Evolutionary conservation across 768 basidiomycete species (phyloP).

Genomic region (Exidia glandulosa): DNA sequence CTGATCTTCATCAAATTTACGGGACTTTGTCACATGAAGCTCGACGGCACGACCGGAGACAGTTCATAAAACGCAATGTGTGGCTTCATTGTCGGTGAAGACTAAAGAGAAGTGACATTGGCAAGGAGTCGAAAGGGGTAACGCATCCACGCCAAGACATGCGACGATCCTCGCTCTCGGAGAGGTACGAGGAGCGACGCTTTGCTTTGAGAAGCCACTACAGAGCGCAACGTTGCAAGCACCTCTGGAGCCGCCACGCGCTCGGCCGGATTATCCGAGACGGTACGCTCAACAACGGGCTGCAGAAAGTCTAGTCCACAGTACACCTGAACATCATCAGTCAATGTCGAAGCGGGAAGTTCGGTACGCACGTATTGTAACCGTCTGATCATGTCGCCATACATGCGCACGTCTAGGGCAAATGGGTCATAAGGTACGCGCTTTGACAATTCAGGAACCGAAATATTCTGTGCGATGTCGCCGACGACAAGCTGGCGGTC

Average conservation of each 20-base stretch:
- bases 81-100: no score
- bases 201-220: no score
- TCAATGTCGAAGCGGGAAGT: background rate
- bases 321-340: background rate
- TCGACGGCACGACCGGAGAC: no score
- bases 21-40: no score
- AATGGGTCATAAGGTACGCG: slow-evolving; percentile 15
- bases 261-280: background rate
- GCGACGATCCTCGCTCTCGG: no score
- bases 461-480: slow-evolving; percentile 4
- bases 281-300: background rate
- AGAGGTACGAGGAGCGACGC: no score
- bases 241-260: background rate
- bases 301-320: background rate
- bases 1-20: no score
- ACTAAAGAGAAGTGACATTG: no score
- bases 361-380: background rate
- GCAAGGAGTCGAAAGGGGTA: no score
- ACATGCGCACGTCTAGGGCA: slow-evolving; percentile 12
- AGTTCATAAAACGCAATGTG: no score
- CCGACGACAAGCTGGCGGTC: slow-evolving; percentile 6
- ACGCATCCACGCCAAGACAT: no score
- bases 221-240: no score
- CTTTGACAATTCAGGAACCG: slow-evolving; percentile 10
- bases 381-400: background rate